These are phyloP conservation scores for Diatrype stigma DNA, from an alignment of 2,329 filamentous ascomycete species.

Conservation along the genomic window DNA sequence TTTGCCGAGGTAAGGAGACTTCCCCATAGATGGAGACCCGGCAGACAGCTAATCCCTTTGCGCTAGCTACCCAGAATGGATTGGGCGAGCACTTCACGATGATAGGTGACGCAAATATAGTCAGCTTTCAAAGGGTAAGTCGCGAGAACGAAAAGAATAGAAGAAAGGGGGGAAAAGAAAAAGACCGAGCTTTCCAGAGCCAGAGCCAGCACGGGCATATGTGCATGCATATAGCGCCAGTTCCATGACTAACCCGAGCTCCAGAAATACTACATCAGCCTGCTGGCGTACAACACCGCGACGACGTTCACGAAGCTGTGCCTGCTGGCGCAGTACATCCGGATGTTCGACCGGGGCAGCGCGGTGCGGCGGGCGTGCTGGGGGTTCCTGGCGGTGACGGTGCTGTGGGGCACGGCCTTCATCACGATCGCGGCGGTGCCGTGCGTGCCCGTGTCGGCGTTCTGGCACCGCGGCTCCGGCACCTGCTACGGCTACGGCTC, in stretches of 20 bases:
- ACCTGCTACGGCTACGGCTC: conserved; percentile 30
- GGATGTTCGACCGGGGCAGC: conserved; percentile 24
- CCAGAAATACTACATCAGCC: conserved; percentile 29
- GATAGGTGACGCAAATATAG: conserved; percentile 12
- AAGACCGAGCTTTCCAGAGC: too few relatives aligned
- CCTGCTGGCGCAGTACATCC: conserved; percentile 33
- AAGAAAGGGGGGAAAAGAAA: too few relatives aligned
- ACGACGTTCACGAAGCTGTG: conserved; percentile 34
- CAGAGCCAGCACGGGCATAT: too few relatives aligned
- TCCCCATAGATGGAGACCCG: neutral
- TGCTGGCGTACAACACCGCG: conserved; percentile 28
- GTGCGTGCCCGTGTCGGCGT: conserved; percentile 27
- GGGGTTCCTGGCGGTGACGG: conserved; percentile 19
- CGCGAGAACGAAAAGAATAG: too few relatives aligned
- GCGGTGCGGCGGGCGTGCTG: conserved; percentile 19
- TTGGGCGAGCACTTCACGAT: conserved; percentile 25
- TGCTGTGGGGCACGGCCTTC: conserved; percentile 28
- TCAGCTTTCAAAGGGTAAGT: conserved; percentile 21
- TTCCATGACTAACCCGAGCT: too few relatives aligned
- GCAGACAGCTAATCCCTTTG: too few relatives aligned
- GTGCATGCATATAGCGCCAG: too few relatives aligned
- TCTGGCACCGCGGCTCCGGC: conserved; percentile 22
- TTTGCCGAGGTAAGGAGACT: conserved; percentile 15
- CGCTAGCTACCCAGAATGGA: conserved; percentile 19
- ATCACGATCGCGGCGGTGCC: conserved; percentile 26